Percentiles rank a stretch among this genome's conserved stretches.
Conservation (phyloP, 306 rosid species). For the Oxytropis ochrocephala region DNA sequence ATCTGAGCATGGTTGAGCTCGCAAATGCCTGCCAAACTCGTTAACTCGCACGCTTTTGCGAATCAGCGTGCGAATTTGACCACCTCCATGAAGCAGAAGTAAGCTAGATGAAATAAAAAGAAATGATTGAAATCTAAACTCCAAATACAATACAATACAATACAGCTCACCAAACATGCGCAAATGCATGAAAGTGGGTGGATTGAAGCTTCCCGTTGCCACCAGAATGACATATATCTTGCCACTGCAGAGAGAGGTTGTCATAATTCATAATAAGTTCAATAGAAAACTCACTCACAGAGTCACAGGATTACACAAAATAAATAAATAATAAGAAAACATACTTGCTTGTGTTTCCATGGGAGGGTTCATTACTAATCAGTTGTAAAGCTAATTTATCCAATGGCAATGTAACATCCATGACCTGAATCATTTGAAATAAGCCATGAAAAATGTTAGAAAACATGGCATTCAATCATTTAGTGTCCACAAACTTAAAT, state of each 20-base stretch:
- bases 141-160: slow-evolving; percentile 14
- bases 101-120: not conserved
- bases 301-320: not conserved
- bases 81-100: not conserved
- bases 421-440: slow-evolving; percentile 20
- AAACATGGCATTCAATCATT: too few species aligned
- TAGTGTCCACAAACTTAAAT: too few species aligned
- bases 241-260: slow-evolving; percentile 27
- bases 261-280: slow-evolving; percentile 2
- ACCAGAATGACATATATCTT: slow-evolving; percentile 60
- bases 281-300: not conserved
- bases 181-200: slow-evolving; percentile 92
- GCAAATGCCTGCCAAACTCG: too few species aligned
- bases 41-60: too few species aligned
- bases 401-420: slow-evolving; percentile 49
- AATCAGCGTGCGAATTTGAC: too few species aligned
- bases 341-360: slow-evolving; percentile 33
- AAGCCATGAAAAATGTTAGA: not conserved
- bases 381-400: slow-evolving; percentile 44
- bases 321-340: not conserved
- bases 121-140: not conserved
- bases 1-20: too few species aligned
- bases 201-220: slow-evolving; percentile 88
- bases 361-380: slow-evolving; percentile 21
- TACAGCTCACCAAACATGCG: slow-evolving; percentile 73